Percentiles rank a stretch among this genome's conserved stretches.
Conservation (phyloP, 1,284 basidiomycete species). For the Papiliotrema flavescens region DNA sequence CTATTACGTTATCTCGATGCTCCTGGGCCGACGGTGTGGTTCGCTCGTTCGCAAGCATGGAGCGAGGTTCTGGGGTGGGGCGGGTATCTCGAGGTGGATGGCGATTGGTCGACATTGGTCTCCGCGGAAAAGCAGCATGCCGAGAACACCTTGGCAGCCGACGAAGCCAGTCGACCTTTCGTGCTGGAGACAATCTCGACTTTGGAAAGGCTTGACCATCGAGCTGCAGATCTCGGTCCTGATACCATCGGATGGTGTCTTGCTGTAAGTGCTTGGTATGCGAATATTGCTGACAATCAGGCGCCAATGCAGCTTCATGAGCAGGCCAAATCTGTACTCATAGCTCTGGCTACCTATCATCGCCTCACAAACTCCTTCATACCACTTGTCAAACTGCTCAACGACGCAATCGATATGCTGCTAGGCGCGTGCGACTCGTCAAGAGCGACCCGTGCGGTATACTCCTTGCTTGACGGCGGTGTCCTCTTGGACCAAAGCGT, state of each 20-base stretch:
- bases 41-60: conserved; percentile 26
- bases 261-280: conserved; percentile 21
- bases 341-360: conserved; percentile 14
- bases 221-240: conserved; percentile 16
- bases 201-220: conserved; percentile 34
- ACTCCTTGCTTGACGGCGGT: conserved; percentile 22
- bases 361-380: conserved; percentile 31
- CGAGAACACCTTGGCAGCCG: neutral
- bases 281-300: neutral
- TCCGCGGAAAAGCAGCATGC: conserved; percentile 2
- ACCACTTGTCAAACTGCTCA: conserved; percentile 20
- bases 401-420: conserved; percentile 15
- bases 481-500: conserved; percentile 9
- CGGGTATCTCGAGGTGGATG: conserved; percentile 43
- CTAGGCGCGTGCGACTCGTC: conserved; percentile 16
- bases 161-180: neutral
- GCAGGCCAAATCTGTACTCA: neutral
- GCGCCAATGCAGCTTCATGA: neutral
- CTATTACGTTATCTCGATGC: conserved; percentile 6
- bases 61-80: conserved; percentile 33
- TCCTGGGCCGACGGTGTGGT: conserved; percentile 6
- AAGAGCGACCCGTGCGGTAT: conserved; percentile 19
- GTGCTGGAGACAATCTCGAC: conserved; percentile 1
- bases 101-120: conserved; percentile 22
- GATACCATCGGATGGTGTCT: conserved; percentile 34